Evolutionary conservation across 139 green algal genomes (phyloP).

Genomic region (Raphidocelis subcapitata): DNA sequence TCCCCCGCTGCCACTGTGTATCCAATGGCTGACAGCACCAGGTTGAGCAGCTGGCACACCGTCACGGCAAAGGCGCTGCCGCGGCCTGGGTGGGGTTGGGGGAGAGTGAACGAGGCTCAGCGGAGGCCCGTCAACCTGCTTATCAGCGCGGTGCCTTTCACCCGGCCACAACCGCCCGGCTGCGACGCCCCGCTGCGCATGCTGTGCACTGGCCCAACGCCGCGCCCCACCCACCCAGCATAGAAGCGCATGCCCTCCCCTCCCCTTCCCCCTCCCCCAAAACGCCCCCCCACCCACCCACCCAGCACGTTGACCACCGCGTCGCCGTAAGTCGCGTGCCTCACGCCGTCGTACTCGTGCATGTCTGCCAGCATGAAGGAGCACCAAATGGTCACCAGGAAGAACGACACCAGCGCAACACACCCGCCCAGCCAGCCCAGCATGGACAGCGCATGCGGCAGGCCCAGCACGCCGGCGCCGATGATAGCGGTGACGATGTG

Average conservation of each 20-base stretch:
- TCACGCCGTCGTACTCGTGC: conserved; percentile 43
- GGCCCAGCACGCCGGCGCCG: conserved; percentile 47
- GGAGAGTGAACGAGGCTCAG: no score
- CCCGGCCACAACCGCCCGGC: no score
- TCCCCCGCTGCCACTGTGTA: conserved; percentile 65
- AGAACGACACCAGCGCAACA: conserved; percentile 9
- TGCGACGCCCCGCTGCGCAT: no score
- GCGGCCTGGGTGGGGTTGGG: conserved; percentile 39
- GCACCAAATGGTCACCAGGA: conserved; percentile 45
- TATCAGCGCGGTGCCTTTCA: no score
- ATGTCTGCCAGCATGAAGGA: conserved; percentile 48
- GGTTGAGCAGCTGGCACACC: conserved; percentile 17
- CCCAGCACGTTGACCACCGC: conserved; percentile 48
- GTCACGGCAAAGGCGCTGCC: conserved; percentile 21
- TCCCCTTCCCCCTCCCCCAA: background rate
- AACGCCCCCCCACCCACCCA: conserved; percentile 4
- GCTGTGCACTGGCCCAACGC: no score
- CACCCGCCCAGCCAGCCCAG: conserved; percentile 35
- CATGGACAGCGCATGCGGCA: conserved; percentile 60
- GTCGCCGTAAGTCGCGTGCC: conserved; percentile 50
- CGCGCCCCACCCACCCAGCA: no score
- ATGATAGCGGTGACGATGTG: conserved; percentile 60
- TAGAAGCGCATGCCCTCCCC: no score
- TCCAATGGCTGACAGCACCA: conserved; percentile 51
- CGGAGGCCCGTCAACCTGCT: no score